These are phyloP conservation scores for Haplographium delicatum DNA, from an alignment of 495 filamentous ascomycete genomes.

Conservation along the genomic window DNA sequence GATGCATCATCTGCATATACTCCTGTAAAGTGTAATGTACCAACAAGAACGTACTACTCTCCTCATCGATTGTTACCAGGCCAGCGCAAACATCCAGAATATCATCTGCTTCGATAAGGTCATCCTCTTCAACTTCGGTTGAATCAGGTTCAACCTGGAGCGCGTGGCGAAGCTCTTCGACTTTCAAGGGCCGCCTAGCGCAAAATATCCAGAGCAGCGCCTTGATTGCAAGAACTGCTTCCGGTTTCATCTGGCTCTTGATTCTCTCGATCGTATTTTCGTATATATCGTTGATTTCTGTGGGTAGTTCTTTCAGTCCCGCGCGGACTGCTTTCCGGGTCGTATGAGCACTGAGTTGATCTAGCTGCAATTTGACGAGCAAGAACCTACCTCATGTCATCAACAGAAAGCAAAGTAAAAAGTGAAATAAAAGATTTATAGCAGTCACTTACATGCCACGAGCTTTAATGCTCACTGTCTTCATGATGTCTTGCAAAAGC, in stretches of 20 bases:
- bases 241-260: slow-evolving; percentile 23
- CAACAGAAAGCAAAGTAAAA: too few relatives aligned
- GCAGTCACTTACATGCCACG: too few relatives aligned
- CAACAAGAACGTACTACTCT: slow-evolving; percentile 41
- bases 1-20: neutral
- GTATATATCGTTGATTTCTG: slow-evolving; percentile 4
- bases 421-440: too few relatives aligned
- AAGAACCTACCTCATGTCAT: too few relatives aligned
- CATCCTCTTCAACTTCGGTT: slow-evolving; percentile 25
- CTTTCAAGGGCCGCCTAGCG: slow-evolving; percentile 17
- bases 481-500: too few relatives aligned
- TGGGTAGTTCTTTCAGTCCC: neutral
- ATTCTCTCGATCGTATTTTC: slow-evolving; percentile 5
- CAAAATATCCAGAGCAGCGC: slow-evolving; percentile 2
- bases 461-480: too few relatives aligned
- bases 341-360: neutral
- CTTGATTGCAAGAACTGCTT: slow-evolving; percentile 7
- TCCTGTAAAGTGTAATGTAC: slow-evolving; percentile 21
- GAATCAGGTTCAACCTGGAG: slow-evolving; percentile 26
- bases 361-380: slow-evolving; percentile 3
- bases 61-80: slow-evolving; percentile 34
- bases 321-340: neutral
- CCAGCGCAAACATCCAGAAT: slow-evolving; percentile 30
- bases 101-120: slow-evolving; percentile 24
- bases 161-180: slow-evolving; percentile 31